phyloP scores from a whole-genome alignment of 2,329 filamentous ascomycete genomes.

The Fonsecaea monophora region DNA sequence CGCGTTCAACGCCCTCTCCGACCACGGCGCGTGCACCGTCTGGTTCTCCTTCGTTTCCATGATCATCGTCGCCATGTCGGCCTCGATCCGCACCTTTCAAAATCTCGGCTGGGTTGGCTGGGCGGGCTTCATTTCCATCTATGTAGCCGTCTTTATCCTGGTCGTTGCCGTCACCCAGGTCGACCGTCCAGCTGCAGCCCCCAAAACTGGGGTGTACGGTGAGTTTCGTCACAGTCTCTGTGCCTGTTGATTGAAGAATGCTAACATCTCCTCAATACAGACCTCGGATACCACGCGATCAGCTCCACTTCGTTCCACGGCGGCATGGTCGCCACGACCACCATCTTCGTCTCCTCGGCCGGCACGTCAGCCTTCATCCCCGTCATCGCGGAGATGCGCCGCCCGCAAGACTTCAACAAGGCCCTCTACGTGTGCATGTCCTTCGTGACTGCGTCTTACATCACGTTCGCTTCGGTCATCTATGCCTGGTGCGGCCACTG shows the following conservation, averaged over 20 bases:
- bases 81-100: slow-evolving; percentile 32
- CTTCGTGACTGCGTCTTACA: slow-evolving; percentile 52
- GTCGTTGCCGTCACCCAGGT: slow-evolving; percentile 43
- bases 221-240: not conserved
- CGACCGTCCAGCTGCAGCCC: slow-evolving; percentile 3
- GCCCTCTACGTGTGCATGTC: slow-evolving; percentile 77
- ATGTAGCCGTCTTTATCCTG: slow-evolving; percentile 52
- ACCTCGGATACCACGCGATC: slow-evolving; percentile 43
- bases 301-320: slow-evolving; percentile 37
- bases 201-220: slow-evolving; percentile 19
- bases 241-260: too few relatives aligned
- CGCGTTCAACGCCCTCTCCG: slow-evolving; percentile 51
- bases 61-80: slow-evolving; percentile 41
- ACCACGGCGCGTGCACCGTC: slow-evolving; percentile 46
- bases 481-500: slow-evolving; percentile 57
- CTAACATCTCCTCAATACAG: slow-evolving; percentile 9
- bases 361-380: slow-evolving; percentile 72
- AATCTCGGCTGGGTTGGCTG: slow-evolving; percentile 63
- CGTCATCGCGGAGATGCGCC: slow-evolving; percentile 93
- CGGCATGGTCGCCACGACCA: slow-evolving; percentile 43
- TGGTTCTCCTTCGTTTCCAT: slow-evolving; percentile 42
- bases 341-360: slow-evolving; percentile 44
- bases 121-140: slow-evolving; percentile 66
- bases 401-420: slow-evolving; percentile 83
- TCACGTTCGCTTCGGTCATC: slow-evolving; percentile 50